Percentiles rank a stretch among this genome's conserved stretches.
These are phyloP conservation scores for Thinopyrum elongatum DNA, from an alignment of 176 grass and related monocot genomes.

Conservation along the genomic window DNA sequence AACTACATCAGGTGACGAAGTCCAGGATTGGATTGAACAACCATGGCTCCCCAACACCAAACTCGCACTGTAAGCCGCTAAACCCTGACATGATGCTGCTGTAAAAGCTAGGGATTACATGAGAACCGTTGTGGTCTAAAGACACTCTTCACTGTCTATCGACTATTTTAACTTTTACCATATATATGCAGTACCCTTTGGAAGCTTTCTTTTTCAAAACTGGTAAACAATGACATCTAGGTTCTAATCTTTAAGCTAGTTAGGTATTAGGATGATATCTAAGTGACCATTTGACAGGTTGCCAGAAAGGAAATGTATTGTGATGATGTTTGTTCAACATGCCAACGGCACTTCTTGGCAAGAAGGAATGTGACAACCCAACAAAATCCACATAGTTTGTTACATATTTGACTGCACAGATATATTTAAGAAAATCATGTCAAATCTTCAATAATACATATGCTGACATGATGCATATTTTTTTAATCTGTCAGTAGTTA, in stretches of 20 bases:
- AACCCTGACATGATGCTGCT: background rate
- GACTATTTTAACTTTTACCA: background rate
- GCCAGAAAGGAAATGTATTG: background rate
- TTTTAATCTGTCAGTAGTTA: background rate
- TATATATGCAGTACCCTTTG: background rate
- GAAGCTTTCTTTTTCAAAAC: background rate
- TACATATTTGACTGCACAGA: constrained; percentile 4
- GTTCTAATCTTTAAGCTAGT: constrained; percentile 12
- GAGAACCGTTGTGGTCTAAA: background rate
- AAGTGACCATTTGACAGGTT: background rate
- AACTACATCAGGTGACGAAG: background rate
- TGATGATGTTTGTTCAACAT: constrained; percentile 18
- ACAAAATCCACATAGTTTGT: background rate
- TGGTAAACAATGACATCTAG: background rate
- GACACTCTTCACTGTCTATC: background rate
- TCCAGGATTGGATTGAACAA: constrained; percentile 2
- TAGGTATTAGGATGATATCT: constrained; percentile 16
- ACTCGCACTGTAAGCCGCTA: background rate
- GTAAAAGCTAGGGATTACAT: constrained; percentile 13
- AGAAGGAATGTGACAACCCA: background rate
- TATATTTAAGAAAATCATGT: background rate
- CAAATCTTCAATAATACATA: constrained; percentile 5
- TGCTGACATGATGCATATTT: background rate
- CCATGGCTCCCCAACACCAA: background rate
- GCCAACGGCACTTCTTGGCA: background rate